Evolutionary conservation across 2,329 filamentous ascomycete genomes (phyloP), one percentile per base, ranked within the genome.

Genomic region (Cladorrhinum sp.): DNA sequence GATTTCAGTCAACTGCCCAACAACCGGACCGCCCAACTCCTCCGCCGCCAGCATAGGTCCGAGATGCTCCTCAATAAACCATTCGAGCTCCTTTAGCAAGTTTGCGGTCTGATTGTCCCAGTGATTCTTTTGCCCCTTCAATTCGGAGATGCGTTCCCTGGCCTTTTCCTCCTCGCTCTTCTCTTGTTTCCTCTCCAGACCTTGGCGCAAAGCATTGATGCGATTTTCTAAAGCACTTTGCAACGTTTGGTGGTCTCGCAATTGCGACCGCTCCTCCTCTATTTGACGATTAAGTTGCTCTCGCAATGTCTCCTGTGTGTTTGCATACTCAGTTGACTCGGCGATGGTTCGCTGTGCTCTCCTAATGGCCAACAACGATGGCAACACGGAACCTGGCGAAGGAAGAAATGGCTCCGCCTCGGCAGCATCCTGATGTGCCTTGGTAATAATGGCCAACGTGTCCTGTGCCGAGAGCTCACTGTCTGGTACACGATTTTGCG

Each of bases 41-140:
- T 96, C 92, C 0, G 90, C 90, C 6, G 91, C 91, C 49, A 96
- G 79, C 85, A 93, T 90, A 2, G 83, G 76, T 1, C 89, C 89
- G 1, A 96, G 80, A 45, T 85, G 82, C 49, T 85, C 77, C 63
- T 90, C 84, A 60, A 93, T 87, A 69, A 96, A 96, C 16, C 76
- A 77, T 64, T 88, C 84, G 58, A 96, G 80, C 0, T 84, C 80
- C 60, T 81, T 82, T 58, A 89, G 82, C 16, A 95, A 77, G 48
- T 76, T 79, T 1, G 78, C 77, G 1, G 86, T 88, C 65, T 88
- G 83, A 55, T 72, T 77, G 59, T 88, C 83, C 68, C 91, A 88
- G 45, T 75, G 71, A 54, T 77, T 77, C 69, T 85, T 87, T 68
- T 84, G 84, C 50, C 78, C 74, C 65, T 79, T 81, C 64, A 92